Evolutionary conservation across 345 rosid species (phyloP).

Genomic region (sweet orange (Citrus sinensis)): DVS_A1.0 CM039167.1:2846501-2847000

Average conservation of each 20-base stretch:
- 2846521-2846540: not conserved
- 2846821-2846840: constrained; percentile 64
- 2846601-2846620: constrained; percentile 46
- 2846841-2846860: constrained; percentile 57
- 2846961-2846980: too few species aligned
- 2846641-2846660: constrained; percentile 42
- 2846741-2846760: not conserved
- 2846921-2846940: not conserved
- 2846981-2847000: not conserved
- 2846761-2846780: constrained; percentile 5
- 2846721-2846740: not conserved
- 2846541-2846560: not conserved
- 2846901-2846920: not conserved
- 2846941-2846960: not conserved
- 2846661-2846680: not conserved
- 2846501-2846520: too few species aligned
- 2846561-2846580: too few species aligned
- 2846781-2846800: constrained; percentile 81
- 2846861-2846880: constrained; percentile 32
- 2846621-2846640: constrained; percentile 26
- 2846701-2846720: not conserved
- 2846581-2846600: constrained; percentile 57
- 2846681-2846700: too few species aligned
- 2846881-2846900: not conserved
- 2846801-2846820: constrained; percentile 47